Evolutionary conservation across 139 green algal species (phyloP).

Genomic region (Microglena sp.): DNA sequence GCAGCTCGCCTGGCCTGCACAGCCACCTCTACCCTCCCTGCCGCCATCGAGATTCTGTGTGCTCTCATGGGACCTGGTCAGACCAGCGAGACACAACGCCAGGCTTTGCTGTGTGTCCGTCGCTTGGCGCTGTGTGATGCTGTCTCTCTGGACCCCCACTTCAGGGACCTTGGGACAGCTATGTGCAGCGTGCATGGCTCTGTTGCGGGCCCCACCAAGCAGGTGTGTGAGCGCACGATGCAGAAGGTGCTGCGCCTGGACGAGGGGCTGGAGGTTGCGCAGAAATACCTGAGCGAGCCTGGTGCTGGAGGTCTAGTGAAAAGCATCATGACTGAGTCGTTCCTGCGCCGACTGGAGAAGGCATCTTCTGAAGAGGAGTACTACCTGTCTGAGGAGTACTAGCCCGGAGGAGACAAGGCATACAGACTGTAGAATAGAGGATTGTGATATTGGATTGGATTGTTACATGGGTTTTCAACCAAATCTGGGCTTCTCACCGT

Average conservation of each 20-base stretch:
- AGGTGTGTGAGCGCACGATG: conserved; percentile 34
- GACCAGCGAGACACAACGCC: conserved; percentile 49
- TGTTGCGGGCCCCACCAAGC: conserved; percentile 11
- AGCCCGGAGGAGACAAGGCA: too few relatives aligned
- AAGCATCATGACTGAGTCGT: too few relatives aligned
- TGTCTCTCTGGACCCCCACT: conserved; percentile 39
- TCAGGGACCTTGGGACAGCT: conserved; percentile 8
- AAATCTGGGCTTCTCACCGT: too few relatives aligned
- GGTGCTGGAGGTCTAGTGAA: too few relatives aligned
- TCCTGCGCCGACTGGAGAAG: too few relatives aligned
- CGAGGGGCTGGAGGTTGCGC: conserved; percentile 21
- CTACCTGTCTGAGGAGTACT: too few relatives aligned
- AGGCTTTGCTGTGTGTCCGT: conserved; percentile 45
- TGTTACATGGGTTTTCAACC: too few relatives aligned
- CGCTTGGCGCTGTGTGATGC: conserved; percentile 23
- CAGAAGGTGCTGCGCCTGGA: conserved; percentile 36
- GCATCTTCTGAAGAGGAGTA: too few relatives aligned
- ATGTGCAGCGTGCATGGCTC: conserved; percentile 11
- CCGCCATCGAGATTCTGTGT: conserved; percentile 24
- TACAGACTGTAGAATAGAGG: too few relatives aligned
- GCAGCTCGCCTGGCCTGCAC: conserved; percentile 27
- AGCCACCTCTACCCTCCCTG: conserved; percentile 8
- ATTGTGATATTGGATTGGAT: too few relatives aligned
- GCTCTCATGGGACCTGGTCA: conserved; percentile 66
- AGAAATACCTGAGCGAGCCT: conserved; percentile 36